Percentiles rank a stretch among this genome's conserved stretches.
Conservation (phyloP, 2,329 filamentous ascomycete species). For the Cytospora piceicola region DNA sequence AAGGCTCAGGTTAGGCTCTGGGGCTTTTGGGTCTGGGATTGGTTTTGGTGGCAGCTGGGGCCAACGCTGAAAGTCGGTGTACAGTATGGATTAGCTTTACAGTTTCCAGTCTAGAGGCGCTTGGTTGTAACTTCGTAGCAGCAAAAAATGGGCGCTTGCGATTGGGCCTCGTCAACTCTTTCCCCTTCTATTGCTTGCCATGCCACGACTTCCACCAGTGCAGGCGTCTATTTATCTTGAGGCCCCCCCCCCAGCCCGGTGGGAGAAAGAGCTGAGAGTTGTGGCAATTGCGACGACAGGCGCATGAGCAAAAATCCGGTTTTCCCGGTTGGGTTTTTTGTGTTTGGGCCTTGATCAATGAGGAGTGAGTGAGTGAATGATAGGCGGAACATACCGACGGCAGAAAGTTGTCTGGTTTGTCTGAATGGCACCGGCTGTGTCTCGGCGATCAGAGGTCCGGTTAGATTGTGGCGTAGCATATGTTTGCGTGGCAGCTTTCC, state of each 20-base stretch:
- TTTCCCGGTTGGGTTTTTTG: not conserved
- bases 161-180: not conserved
- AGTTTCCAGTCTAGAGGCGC: slow-evolving; percentile 20
- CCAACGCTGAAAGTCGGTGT: slow-evolving; percentile 25
- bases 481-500: not conserved
- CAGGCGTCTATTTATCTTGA: not conserved
- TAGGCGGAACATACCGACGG: not conserved
- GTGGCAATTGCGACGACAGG: not conserved
- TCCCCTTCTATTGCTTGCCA: not conserved
- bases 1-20: slow-evolving; percentile 8
- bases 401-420: not conserved
- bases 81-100: slow-evolving; percentile 20
- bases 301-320: not conserved
- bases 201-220: not conserved
- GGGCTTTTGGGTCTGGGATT: not conserved
- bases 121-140: slow-evolving; percentile 1
- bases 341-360: not conserved
- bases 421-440: not conserved
- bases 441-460: not conserved
- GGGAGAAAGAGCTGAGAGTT: not conserved
- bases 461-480: not conserved
- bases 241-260: not conserved
- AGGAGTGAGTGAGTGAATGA: not conserved
- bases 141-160: not conserved
- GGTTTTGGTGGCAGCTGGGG: slow-evolving; percentile 11